Percentiles rank a stretch among this genome's conserved stretches.
Evolutionary conservation across 2,329 filamentous ascomycete species (phyloP).

Genomic region (Colletotrichum phormii): DNA sequence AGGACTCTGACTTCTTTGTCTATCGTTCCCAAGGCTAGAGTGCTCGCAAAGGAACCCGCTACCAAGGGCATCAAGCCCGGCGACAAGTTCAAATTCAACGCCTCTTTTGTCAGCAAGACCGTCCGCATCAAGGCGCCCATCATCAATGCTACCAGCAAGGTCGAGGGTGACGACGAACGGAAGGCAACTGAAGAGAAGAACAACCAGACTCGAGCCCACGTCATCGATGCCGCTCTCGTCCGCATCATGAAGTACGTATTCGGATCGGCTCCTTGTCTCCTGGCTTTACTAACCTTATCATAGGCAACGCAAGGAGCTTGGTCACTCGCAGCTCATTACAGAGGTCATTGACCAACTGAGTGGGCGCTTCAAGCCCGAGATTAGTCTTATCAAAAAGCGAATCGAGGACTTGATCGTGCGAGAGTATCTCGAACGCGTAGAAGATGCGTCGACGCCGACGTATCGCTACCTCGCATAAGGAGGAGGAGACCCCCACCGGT

Average conservation of each 20-base stretch:
- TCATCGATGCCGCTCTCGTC: slow-evolving; percentile 82
- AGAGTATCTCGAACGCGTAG: slow-evolving; percentile 82
- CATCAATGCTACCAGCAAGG: slow-evolving; percentile 83
- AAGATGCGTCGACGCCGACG: slow-evolving; percentile 71
- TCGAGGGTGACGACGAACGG: slow-evolving; percentile 78
- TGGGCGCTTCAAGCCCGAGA: slow-evolving; percentile 79
- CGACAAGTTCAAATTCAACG: slow-evolving; percentile 87
- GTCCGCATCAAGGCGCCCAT: slow-evolving; percentile 92
- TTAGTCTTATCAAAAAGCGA: slow-evolving; percentile 83
- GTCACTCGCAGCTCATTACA: slow-evolving; percentile 75
- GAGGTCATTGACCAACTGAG: slow-evolving; percentile 79
- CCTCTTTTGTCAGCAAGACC: slow-evolving; percentile 82
- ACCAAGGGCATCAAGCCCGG: slow-evolving; percentile 80
- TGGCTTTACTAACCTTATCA: slow-evolving; percentile 42
- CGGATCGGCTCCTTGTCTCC: neutral
- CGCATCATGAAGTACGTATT: slow-evolving; percentile 85
- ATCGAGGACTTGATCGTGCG: slow-evolving; percentile 81
- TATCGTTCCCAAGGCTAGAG: slow-evolving; percentile 83
- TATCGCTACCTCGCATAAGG: slow-evolving; percentile 78
- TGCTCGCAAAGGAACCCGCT: slow-evolving; percentile 84
- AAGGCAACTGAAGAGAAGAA: slow-evolving; percentile 82
- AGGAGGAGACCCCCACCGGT: neutral
- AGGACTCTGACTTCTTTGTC: slow-evolving; percentile 85
- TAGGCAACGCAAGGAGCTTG: slow-evolving; percentile 79
- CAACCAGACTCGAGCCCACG: slow-evolving; percentile 75